Percentiles rank a stretch among this genome's conserved stretches.
Evolutionary conservation across 2,329 filamentous ascomycete genomes (phyloP).

Genomic region (Aschersonia sp.): DNA sequence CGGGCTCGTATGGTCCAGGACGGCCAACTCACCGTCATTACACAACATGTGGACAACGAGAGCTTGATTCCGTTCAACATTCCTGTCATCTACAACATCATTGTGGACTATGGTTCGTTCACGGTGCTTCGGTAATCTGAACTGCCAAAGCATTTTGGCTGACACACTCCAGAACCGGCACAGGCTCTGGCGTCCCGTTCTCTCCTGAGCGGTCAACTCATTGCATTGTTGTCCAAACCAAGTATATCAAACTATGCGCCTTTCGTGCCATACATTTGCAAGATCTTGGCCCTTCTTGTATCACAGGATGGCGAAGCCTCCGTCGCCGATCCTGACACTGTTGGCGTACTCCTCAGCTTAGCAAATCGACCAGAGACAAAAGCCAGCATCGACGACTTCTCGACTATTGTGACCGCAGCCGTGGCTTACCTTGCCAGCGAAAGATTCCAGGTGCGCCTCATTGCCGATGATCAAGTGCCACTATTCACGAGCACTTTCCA

Average conservation of each 20-base stretch:
- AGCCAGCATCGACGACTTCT: slow-evolving; percentile 39
- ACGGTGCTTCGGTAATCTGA: too few species aligned
- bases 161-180: slow-evolving; percentile 31
- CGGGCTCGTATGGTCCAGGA: slow-evolving; percentile 37
- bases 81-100: slow-evolving; percentile 47
- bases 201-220: slow-evolving; percentile 31
- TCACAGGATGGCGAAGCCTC: slow-evolving; percentile 34
- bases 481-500: slow-evolving; percentile 34
- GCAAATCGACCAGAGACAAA: slow-evolving; percentile 24
- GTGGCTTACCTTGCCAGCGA: slow-evolving; percentile 41
- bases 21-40: slow-evolving; percentile 31
- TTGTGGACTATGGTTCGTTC: slow-evolving; percentile 43
- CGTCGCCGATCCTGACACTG: slow-evolving; percentile 29
- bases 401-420: slow-evolving; percentile 34
- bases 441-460: slow-evolving; percentile 32
- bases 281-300: slow-evolving; percentile 38
- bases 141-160: neutral
- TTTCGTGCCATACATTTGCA: slow-evolving; percentile 39
- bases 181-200: slow-evolving; percentile 40
- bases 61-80: slow-evolving; percentile 36
- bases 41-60: slow-evolving; percentile 31
- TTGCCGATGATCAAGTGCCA: slow-evolving; percentile 22
- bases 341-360: slow-evolving; percentile 32
- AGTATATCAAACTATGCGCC: slow-evolving; percentile 24
- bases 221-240: slow-evolving; percentile 32